A percentile compares a stretch with the other conserved stretches of the same genome.
These are phyloP conservation scores for Solanum dulcamara DNA, from an alignment of 257 asterid species.

Conservation along the genomic window DNA sequence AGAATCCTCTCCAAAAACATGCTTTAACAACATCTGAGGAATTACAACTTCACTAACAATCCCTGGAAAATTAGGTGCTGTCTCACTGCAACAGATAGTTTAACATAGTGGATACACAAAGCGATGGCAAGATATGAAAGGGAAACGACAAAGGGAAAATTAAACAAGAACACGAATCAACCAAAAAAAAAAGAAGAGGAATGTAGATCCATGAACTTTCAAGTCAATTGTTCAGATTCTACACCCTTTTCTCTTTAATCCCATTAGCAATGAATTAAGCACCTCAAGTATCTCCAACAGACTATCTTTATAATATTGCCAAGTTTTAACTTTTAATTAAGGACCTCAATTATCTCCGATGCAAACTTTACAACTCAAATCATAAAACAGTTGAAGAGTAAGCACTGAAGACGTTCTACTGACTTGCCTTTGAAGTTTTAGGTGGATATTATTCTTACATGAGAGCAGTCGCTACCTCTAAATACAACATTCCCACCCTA, in stretches of 20 bases:
- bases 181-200: not conserved
- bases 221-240: not conserved
- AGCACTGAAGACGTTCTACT: not conserved
- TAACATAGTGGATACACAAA: not conserved
- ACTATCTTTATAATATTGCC: not conserved
- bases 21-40: slow-evolving; percentile 4
- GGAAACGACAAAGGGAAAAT: not conserved
- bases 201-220: not conserved
- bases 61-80: not conserved
- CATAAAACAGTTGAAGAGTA: not conserved
- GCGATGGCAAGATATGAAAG: not conserved
- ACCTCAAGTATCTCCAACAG: not conserved
- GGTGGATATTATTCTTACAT: not conserved
- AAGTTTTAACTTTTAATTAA: not conserved
- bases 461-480: not conserved
- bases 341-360: not conserved
- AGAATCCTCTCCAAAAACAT: slow-evolving; percentile 8
- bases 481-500: not conserved
- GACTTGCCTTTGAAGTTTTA: not conserved
- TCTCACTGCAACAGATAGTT: slow-evolving; percentile 1
- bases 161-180: not conserved
- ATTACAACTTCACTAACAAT: slow-evolving; percentile 2
- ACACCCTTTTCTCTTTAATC: not conserved
- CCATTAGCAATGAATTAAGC: not conserved
- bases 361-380: not conserved